These are phyloP conservation scores for Alternaria gansuensis DNA, from an alignment of 2,329 filamentous ascomycete genomes.

Conservation along the genomic window DNA sequence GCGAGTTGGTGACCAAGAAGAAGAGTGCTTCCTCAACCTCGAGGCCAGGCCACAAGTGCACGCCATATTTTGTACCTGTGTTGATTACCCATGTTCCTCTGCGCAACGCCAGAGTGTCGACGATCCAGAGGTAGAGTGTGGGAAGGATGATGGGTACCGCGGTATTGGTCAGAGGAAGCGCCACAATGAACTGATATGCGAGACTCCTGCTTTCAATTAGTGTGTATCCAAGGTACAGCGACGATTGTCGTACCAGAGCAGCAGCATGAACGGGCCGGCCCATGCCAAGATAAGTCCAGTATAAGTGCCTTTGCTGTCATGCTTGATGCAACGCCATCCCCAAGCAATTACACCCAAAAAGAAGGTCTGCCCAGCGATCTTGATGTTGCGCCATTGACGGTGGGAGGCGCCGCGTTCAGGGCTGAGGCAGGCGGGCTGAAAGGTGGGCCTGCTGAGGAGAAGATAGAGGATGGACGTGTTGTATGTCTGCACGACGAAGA, in stretches of 20 bases:
- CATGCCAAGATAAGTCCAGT: constrained; percentile 74
- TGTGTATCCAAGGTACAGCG: background rate
- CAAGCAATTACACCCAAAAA: constrained; percentile 57
- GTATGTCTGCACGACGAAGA: constrained; percentile 80
- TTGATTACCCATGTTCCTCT: constrained; percentile 77
- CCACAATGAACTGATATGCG: constrained; percentile 70
- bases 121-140: constrained; percentile 75
- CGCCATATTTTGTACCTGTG: constrained; percentile 70
- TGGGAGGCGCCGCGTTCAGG: constrained; percentile 47
- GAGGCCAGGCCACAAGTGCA: constrained; percentile 69
- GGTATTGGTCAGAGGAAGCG: constrained; percentile 67
- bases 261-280: constrained; percentile 71
- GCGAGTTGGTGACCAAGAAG: constrained; percentile 73
- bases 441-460: constrained; percentile 69
- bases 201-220: constrained; percentile 58
- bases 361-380: constrained; percentile 60
- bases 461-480: constrained; percentile 75
- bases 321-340: constrained; percentile 59
- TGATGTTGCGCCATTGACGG: constrained; percentile 52
- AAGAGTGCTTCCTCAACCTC: constrained; percentile 80
- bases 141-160: constrained; percentile 68
- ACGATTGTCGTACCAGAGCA: constrained; percentile 63
- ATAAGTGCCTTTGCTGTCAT: constrained; percentile 66
- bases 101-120: constrained; percentile 73
- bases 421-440: constrained; percentile 64